Base-by-base conservation (phyloP, 1,284 basidiomycete genomes). In the Tremellales sp. region DNA sequence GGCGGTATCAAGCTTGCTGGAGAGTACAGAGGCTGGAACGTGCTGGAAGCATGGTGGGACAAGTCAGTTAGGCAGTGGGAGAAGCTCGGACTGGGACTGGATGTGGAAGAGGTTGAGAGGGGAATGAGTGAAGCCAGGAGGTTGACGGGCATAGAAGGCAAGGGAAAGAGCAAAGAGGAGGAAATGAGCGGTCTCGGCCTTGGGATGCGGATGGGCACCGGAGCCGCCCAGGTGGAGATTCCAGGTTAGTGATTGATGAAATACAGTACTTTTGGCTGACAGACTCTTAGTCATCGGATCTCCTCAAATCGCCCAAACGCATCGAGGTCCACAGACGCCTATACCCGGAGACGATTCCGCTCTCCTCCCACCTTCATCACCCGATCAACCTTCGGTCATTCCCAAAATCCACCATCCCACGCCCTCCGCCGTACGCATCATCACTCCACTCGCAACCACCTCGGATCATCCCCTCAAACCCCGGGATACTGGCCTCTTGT, bases 21-120 rank as follows among this genome's bases (percentile, higher is more conserved):
- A 25, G 83, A 88, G 66, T 93, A 93, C 66, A 80, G 81, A 65
- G 90, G 90, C 2, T 93, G 89, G 90, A 86, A 78, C 65, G 86
- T 90, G 13, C 74, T 93, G 50, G 90, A 94, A 69, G 90, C 89
- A 18, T 87, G 85, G 83, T 91, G 87, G 46, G 90, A 93, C 72
- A 78, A 79, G 57, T 90, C 87, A 69, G 76, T 89, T 41, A 79
- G 84, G 64, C 82, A 82, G 65, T 94, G 90, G 90, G 81, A 84
- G 50, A 82, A 85, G 59, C 76, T 82, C 25, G 88, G 88, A 4
- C 70, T 89, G 26, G 76, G 87, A 22, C 73, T 81, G 40, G 69
- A 72, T 46, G 65, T 70, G 6, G 67, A 66, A 9, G 68, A 65
- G 33, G 58, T 72, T 12, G 69, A 70, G 53, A 60, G 61, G 26